Base-by-base conservation (phyloP, 306 rosid genomes). In the Begonia loranthoides region DNA sequence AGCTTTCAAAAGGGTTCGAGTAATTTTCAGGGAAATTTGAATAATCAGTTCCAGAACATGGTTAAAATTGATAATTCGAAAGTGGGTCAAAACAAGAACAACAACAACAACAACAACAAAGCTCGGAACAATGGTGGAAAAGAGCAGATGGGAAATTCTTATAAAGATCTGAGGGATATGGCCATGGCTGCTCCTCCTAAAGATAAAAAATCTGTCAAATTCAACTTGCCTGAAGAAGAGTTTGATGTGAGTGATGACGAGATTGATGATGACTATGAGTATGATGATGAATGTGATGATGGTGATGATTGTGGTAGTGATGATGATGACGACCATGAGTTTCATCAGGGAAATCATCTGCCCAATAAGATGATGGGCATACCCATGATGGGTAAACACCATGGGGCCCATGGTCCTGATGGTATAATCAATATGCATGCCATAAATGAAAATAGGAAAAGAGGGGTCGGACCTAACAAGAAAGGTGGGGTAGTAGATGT, bases 141-240 rank as follows among this genome's bases (percentile, higher is more conserved):
- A 86, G 82, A 15, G 57, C 43, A 38, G 46, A 57, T 45, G 63
- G 63, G 15, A 14, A 54, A 28, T 28, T 28, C 9, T 60, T 39
- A 49, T 6, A 47, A 15, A 17, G 51, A 51, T 69, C 56, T 60
- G 2, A 65, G 59, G 57, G 51, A 13, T 12, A 66, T 58, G 0
- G 34, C 54, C 43, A 39, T 49, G 53, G 41, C 50, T 51, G 34
- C 53, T 12, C 59, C 64, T 4, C 41, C 17, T 1, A 85, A 78
- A 60, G 73, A 67, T 15, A 79, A 89, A 60, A 89, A 84, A 52
- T 70, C 86, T 66, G 97, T 89, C 51, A 82, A 66, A 63, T 89
- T 89, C 65, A 67, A 63, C 60, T 39, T 79, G 40, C 71, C 73
- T 15, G 82, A 70, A 4, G 84, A 87, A 1, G 89, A 82, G 9